Percentiles rank a stretch among this genome's conserved stretches.
These are phyloP conservation scores for Coemansia sp. DNA, from an alignment of 192 early-diverging fungal species.

Conservation along the genomic window DNA sequence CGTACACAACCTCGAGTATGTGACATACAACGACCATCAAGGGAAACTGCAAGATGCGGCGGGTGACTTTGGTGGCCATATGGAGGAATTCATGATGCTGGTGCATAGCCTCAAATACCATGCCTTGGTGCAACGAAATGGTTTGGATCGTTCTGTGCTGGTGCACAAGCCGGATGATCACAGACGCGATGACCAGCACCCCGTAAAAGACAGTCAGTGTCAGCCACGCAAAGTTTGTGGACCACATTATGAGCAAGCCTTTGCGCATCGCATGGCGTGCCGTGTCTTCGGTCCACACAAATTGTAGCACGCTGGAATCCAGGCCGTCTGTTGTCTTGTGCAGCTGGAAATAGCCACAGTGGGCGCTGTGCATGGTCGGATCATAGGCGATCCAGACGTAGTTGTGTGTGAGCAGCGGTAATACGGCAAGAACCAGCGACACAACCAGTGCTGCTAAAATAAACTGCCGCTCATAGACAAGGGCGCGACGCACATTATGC, in stretches of 20 bases:
- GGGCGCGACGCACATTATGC: slow-evolving; percentile 26
- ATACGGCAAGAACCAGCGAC: slow-evolving; percentile 25
- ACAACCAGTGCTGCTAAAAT: slow-evolving; percentile 17
- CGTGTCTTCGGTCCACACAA: slow-evolving; percentile 25
- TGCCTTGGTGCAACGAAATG: slow-evolving; percentile 15
- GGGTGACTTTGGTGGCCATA: slow-evolving; percentile 31
- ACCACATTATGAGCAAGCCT: slow-evolving; percentile 46
- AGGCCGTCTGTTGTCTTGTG: slow-evolving; percentile 22
- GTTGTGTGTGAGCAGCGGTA: slow-evolving; percentile 40
- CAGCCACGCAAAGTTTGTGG: slow-evolving; percentile 49
- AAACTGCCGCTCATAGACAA: slow-evolving; percentile 45
- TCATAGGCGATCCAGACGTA: slow-evolving; percentile 44
- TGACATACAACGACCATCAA: slow-evolving; percentile 50
- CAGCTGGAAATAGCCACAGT: slow-evolving; percentile 43
- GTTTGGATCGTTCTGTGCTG: slow-evolving; percentile 21
- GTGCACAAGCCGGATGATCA: slow-evolving; percentile 41
- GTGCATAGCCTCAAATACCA: slow-evolving; percentile 23
- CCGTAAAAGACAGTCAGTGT: slow-evolving; percentile 49
- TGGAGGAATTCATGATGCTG: slow-evolving; percentile 34
- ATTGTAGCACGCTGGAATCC: not conserved
- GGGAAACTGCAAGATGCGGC: slow-evolving; percentile 52
- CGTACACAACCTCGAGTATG: slow-evolving; percentile 45
- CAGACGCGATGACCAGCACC: slow-evolving; percentile 37
- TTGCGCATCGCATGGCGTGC: slow-evolving; percentile 34
- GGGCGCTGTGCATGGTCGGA: slow-evolving; percentile 37